Evolutionary conservation across 768 basidiomycete genomes (phyloP).

Genomic region (Boletus rubroflammeus): DNA sequence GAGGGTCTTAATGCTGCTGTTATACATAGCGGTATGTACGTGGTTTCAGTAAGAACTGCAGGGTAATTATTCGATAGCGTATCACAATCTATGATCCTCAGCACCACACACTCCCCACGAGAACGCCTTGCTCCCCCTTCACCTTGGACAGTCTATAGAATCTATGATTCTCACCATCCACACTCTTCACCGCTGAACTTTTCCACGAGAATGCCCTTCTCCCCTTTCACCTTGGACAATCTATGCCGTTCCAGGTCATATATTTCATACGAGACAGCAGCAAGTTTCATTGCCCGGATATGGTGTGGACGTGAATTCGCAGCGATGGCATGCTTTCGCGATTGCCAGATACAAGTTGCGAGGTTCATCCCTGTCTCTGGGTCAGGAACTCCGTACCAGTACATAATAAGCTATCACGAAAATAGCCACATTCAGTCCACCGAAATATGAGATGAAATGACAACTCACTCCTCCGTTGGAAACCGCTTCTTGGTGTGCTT

Average conservation of each 20-base stretch:
- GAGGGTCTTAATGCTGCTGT: too few relatives aligned
- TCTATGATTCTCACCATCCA: slow-evolving; percentile 51
- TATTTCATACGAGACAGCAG: slow-evolving; percentile 70
- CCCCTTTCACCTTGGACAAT: slow-evolving; percentile 63
- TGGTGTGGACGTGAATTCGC: slow-evolving; percentile 82
- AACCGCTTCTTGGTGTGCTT: slow-evolving; percentile 92
- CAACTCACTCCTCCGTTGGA: slow-evolving; percentile 73
- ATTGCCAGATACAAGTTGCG: slow-evolving; percentile 96
- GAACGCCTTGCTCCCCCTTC: neutral
- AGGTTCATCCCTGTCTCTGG: slow-evolving; percentile 77
- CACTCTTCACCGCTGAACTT: slow-evolving; percentile 63
- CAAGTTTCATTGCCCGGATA: slow-evolving; percentile 76
- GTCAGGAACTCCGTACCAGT: slow-evolving; percentile 91
- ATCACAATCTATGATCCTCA: neutral
- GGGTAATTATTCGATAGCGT: slow-evolving; percentile 3
- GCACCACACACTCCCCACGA: neutral
- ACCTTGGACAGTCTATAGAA: neutral
- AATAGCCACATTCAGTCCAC: slow-evolving; percentile 2
- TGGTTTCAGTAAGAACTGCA: neutral
- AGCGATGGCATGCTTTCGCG: slow-evolving; percentile 74
- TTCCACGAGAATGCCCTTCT: slow-evolving; percentile 51
- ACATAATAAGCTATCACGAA: slow-evolving; percentile 64
- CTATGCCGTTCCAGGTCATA: slow-evolving; percentile 77
- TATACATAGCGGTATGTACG: neutral
- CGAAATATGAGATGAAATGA: neutral